Conservation (phyloP, 108 stramenopile species). For the Phaeodactylum tricornutum region DNA sequence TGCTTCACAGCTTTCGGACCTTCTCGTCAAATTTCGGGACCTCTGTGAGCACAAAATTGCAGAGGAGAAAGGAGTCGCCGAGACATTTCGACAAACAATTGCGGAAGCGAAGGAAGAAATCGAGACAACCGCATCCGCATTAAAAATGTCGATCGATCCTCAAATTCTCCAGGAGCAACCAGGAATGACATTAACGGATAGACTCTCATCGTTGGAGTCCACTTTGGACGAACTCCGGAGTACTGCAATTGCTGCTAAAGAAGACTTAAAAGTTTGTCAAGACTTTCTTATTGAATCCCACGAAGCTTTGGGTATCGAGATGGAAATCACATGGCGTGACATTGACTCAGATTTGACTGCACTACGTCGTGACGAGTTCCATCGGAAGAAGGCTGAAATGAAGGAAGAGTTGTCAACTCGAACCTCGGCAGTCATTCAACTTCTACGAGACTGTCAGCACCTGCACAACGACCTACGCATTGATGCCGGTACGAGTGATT, state of each 20-base stretch:
- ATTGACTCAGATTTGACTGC: slow-evolving; percentile 53
- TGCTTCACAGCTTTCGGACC: slow-evolving; percentile 53
- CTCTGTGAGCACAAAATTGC: slow-evolving; percentile 62
- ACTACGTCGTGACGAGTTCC: slow-evolving; percentile 42
- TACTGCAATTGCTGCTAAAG: slow-evolving; percentile 24
- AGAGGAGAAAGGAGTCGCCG: slow-evolving; percentile 58
- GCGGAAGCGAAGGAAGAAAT: slow-evolving; percentile 47
- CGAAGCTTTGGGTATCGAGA: slow-evolving; percentile 35
- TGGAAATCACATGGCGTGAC: slow-evolving; percentile 52
- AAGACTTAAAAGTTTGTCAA: slow-evolving; percentile 34
- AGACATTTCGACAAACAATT: slow-evolving; percentile 74
- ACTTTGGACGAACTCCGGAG: slow-evolving; percentile 43
- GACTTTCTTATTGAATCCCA: slow-evolving; percentile 51
- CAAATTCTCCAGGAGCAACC: slow-evolving; percentile 19
- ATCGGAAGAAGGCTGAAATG: slow-evolving; percentile 51
- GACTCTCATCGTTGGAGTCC: slow-evolving; percentile 42
- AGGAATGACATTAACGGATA: slow-evolving; percentile 44
- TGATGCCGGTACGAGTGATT: slow-evolving; percentile 26
- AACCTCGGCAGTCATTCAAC: slow-evolving; percentile 46
- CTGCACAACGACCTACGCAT: slow-evolving; percentile 69
- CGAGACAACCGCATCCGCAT: slow-evolving; percentile 24
- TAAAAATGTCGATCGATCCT: slow-evolving; percentile 40
- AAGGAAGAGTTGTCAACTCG: slow-evolving; percentile 53
- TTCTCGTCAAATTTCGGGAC: slow-evolving; percentile 44
- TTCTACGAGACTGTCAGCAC: slow-evolving; percentile 69